Base-by-base conservation (phyloP, 345 rosid species). In the Kernera saxatilis region DNA sequence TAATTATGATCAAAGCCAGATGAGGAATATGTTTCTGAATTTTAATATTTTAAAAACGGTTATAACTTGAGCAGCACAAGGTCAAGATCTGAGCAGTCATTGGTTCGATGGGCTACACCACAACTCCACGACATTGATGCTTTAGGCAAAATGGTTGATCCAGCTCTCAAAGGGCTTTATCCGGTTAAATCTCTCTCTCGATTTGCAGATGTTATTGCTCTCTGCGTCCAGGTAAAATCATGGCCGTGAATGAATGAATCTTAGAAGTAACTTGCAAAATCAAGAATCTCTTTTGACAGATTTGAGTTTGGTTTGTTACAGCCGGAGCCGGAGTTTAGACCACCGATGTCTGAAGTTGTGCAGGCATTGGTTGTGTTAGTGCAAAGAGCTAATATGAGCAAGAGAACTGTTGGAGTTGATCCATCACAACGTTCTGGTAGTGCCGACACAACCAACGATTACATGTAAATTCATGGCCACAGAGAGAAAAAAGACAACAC, bases 101-200 rank as follows among this genome's bases (percentile, higher is more conserved):
- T 94, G 84, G 99, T 94, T 69, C 82, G 96, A 75, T 94, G 99
- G 99, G 97, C 97, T 21, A 94, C 93, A n/a, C 99, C 99, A 75
- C 98, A 94, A 79, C 99, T 94, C 53, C 99, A 93, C n/a, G 98
- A 91, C 67, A 93, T 93, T 22, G 96, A 93, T 80, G 97, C 98
- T 48, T 74, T 93, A 62, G 78, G 84, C 2, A 91, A 89, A 84
- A 94, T 94, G 99, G 97, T 94, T 67, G 99, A 94, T 79, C 96
- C 95, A 10, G 88, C 85, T 33, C 91, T 94, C 46, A 72, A 91
- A 76, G 97, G 99, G 19, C 96, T 91, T 69, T 94, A 89, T 72
- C 98, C 99, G 3, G 88, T 91, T 32, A 94, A 91, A 71, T 94
- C 99, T 52, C 97, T 94, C 51, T 94, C 99, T 2, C 88, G 99